Evolutionary conservation across 2,329 filamentous ascomycete species (phyloP).

Genomic region (Nemania sp.): DNA sequence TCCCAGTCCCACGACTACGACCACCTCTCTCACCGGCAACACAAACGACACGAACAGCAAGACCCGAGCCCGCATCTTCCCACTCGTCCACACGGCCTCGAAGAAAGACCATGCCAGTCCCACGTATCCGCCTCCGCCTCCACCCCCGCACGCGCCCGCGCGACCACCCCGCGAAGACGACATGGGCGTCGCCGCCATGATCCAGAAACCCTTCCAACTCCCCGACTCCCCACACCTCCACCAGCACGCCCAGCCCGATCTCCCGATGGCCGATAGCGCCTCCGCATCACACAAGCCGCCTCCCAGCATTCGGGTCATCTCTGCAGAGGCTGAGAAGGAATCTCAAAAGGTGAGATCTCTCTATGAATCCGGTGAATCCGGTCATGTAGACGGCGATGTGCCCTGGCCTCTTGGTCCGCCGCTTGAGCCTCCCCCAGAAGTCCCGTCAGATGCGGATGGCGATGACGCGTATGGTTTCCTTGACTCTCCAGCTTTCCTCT

Average conservation of each 20-base stretch:
- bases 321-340: slow-evolving; percentile 63
- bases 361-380: slow-evolving; percentile 62
- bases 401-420: slow-evolving; percentile 53
- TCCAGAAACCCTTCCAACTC: slow-evolving; percentile 26
- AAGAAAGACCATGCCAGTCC: slow-evolving; percentile 21
- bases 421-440: slow-evolving; percentile 55
- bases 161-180: slow-evolving; percentile 32
- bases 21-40: no score
- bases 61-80: slow-evolving; percentile 36
- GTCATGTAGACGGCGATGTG: slow-evolving; percentile 57
- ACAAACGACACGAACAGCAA: no score
- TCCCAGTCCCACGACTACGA: neutral
- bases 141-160: slow-evolving; percentile 24
- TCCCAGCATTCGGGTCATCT: slow-evolving; percentile 58
- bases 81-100: slow-evolving; percentile 32
- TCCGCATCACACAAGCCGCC: slow-evolving; percentile 31
- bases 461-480: slow-evolving; percentile 63
- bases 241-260: neutral
- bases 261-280: slow-evolving; percentile 16
- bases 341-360: slow-evolving; percentile 71
- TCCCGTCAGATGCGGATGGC: slow-evolving; percentile 57
- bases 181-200: slow-evolving; percentile 29
- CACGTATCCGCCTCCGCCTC: slow-evolving; percentile 19
- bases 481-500: slow-evolving; percentile 41
- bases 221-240: slow-evolving; percentile 24